Evolutionary conservation across 2,329 filamentous ascomycete genomes (phyloP).

Genomic region (Orbilia quercus): DNA sequence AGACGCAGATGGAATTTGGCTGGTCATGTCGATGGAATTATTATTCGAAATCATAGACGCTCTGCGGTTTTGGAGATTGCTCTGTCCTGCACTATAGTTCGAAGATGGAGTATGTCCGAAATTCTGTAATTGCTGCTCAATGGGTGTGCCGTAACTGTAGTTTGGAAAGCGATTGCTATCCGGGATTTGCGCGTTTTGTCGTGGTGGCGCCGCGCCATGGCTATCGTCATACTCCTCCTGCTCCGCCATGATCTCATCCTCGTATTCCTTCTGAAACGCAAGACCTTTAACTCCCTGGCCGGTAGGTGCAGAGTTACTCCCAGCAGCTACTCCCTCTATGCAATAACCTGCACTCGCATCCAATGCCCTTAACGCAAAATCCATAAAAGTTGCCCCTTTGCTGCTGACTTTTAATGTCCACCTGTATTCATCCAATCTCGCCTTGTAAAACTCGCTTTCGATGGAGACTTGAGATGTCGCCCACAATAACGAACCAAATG

Average conservation of each 20-base stretch:
- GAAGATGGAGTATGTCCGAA: conserved; percentile 48
- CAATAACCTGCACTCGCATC: conserved; percentile 64
- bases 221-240: conserved; percentile 51
- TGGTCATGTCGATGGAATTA: conserved; percentile 40
- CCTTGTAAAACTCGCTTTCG: conserved; percentile 93
- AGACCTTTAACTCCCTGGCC: conserved; percentile 45
- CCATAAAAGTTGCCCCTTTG: conserved; percentile 65
- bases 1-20: conserved; percentile 26
- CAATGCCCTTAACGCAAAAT: conserved; percentile 80
- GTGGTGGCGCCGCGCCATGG: conserved; percentile 13
- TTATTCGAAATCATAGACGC: conserved; percentile 49
- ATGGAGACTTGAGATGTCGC: conserved; percentile 81
- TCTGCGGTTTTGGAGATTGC: conserved; percentile 37
- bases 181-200: conserved; percentile 45
- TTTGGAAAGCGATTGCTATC: conserved; percentile 53
- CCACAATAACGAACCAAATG: conserved; percentile 89
- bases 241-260: conserved; percentile 54
- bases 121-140: conserved; percentile 52
- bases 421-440: conserved; percentile 85
- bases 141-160: conserved; percentile 52
- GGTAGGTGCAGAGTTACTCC: conserved; percentile 2
- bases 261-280: conserved; percentile 55
- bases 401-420: conserved; percentile 92
- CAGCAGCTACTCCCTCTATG: conserved; percentile 50
- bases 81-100: conserved; percentile 39